phyloP scores from a whole-genome alignment of 1,284 basidiomycete species.

The Marasmius fiardii region DNA sequence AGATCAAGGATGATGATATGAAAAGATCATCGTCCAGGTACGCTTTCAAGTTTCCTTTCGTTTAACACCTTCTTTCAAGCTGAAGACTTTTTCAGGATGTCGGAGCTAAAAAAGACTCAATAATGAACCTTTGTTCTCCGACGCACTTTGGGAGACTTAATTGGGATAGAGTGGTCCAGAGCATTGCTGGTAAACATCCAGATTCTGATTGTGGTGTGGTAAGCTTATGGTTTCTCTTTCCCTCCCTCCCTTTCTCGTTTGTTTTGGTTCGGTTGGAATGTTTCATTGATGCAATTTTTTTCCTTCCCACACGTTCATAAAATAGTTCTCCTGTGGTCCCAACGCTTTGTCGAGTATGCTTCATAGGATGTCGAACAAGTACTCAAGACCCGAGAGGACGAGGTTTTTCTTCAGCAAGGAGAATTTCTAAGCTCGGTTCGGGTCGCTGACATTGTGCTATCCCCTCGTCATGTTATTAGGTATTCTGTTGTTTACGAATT shows the following conservation, averaged over 20 bases:
- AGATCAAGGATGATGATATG: constrained; percentile 86
- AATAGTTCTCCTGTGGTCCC: constrained; percentile 81
- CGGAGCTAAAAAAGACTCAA: constrained; percentile 84
- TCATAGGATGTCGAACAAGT: constrained; percentile 80
- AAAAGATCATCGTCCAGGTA: constrained; percentile 78
- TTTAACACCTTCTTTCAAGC: too few species aligned
- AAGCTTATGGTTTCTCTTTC: too few species aligned
- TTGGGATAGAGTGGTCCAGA: constrained; percentile 82
- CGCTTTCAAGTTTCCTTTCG: constrained; percentile 11
- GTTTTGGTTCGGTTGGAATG: too few species aligned
- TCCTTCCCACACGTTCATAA: too few species aligned
- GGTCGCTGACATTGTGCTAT: too few species aligned
- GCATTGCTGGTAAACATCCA: constrained; percentile 74
- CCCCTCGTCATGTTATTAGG: too few species aligned
- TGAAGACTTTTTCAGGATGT: constrained; percentile 40
- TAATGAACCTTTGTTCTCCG: constrained; percentile 80
- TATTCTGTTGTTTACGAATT: too few species aligned
- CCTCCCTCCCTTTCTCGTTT: too few species aligned
- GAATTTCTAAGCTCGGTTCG: too few species aligned
- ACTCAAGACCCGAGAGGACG: constrained; percentile 74
- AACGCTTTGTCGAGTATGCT: constrained; percentile 64
- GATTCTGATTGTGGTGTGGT: constrained; percentile 85
- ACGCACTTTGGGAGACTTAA: constrained; percentile 92
- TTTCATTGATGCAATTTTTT: too few species aligned
- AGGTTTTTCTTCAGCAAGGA: constrained; percentile 88